These are phyloP conservation scores for Gloeopeniophorella convolvens DNA, from an alignment of 768 basidiomycete species.

Conservation along the genomic window DNA sequence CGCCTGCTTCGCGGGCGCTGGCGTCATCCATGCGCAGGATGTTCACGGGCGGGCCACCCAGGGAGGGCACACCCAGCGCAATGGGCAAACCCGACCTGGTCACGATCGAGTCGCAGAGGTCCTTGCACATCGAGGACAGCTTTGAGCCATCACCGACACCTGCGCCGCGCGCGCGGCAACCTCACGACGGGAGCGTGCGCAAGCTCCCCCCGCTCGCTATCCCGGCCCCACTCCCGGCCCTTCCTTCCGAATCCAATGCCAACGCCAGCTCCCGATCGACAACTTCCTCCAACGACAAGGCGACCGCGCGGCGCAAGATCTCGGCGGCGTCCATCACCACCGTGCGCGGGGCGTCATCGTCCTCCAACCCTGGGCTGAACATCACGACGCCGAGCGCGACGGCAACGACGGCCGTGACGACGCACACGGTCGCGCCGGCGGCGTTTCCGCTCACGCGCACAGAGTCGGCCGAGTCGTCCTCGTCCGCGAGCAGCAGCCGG, in stretches of 20 bases:
- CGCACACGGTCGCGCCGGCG: conserved; percentile 50
- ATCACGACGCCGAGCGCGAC: conserved; percentile 46
- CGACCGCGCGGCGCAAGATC: conserved; percentile 32
- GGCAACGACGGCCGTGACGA: conserved; percentile 56
- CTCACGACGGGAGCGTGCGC: conserved; percentile 31
- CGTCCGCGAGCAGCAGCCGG: conserved; percentile 27
- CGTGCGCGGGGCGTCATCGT: conserved; percentile 34
- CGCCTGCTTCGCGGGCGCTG: neutral
- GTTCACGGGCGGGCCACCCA: conserved; percentile 51
- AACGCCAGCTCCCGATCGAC: conserved; percentile 17
- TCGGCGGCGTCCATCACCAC: conserved; percentile 43
- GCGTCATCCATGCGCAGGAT: conserved; percentile 41
- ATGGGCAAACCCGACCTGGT: conserved; percentile 16
- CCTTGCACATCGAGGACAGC: conserved; percentile 24
- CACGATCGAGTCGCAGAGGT: conserved; percentile 27
- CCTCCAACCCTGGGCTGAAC: conserved; percentile 37
- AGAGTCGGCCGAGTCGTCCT: conserved; percentile 39
- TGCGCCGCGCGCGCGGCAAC: conserved; percentile 28
- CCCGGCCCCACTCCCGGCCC: conserved; percentile 50
- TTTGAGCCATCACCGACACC: conserved; percentile 46
- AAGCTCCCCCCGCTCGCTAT: conserved; percentile 45
- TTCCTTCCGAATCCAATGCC: conserved; percentile 50
- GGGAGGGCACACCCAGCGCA: conserved; percentile 33
- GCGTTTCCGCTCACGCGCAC: conserved; percentile 34
- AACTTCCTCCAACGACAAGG: conserved; percentile 24